Base-by-base conservation (phyloP, 495 filamentous ascomycete species). In the Xylaria sp. region DNA sequence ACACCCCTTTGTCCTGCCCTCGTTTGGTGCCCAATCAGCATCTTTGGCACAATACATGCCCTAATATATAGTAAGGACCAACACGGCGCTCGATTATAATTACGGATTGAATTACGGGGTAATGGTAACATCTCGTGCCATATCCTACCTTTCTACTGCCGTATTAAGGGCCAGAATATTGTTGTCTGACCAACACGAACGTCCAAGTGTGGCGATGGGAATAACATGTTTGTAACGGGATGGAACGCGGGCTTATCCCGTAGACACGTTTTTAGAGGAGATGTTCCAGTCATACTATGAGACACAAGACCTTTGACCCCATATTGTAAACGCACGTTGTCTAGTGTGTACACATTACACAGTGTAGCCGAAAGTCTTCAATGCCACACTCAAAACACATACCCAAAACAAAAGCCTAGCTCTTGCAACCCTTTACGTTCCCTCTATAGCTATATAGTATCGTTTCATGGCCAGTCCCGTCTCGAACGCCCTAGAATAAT, bases 261-360 rank as follows among this genome's bases (percentile, higher is more conserved):
- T 37, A 43, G 35, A 9, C 59, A 62, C 59, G 58, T 64, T 64
- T 44, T 31, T 7, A 48, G 41, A 48, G 17, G 61, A 64, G 41
- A 14, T 50, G 40, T 35, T 52, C 31, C 37, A 15, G 62, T 66
- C 31, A 2, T 67, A 26, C 48, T 3, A 53, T 31, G 35, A 21
- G 14, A 67, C 64, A 44, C n/a, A 55, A 31, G 44, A 55, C 29
- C 9, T 67, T 37, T 55, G 64, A 41, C 43, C 48, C 35, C 48
- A 43, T 55, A 33, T 41, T 33, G 64, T 21, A 17, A 53, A 43
- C 29, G 17, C 44, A 65, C 21, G 33, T 33, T 67, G 26, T 52
- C 62, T 66, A 66, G 19, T 66, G 52, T 52, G 19, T 40, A 64
- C 26, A 46, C 41, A 64, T 64, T 64, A 46, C 61, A 64, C 61